Evolutionary conservation across 441 rosid species (phyloP).

Genomic region (Cnidoscolus chayamansa): DNA sequence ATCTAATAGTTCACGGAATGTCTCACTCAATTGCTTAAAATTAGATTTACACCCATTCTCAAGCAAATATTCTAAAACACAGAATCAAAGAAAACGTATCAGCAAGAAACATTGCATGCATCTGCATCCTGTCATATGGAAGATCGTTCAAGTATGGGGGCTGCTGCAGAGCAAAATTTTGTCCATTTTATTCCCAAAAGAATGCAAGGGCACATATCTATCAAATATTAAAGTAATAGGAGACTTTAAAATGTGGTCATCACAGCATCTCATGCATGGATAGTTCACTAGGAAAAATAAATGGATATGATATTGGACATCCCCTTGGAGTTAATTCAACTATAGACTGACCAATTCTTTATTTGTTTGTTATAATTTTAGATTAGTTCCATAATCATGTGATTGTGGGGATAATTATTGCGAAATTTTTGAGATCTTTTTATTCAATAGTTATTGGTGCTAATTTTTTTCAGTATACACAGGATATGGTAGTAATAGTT

Average conservation of each 20-base stretch:
- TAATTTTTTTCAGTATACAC: too few relatives aligned
- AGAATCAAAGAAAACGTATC: neutral
- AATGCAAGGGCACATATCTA: neutral
- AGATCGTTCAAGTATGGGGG: neutral
- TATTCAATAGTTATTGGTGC: too few relatives aligned
- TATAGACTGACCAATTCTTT: too few relatives aligned
- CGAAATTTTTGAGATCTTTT: too few relatives aligned
- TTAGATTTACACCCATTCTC: neutral
- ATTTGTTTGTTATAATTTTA: too few relatives aligned
- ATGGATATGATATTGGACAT: neutral
- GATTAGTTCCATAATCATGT: too few relatives aligned
- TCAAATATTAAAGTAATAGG: neutral
- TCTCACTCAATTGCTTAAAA: neutral
- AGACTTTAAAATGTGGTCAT: neutral
- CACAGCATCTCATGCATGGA: slow-evolving; percentile 1
- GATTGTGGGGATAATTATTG: too few relatives aligned
- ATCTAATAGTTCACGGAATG: neutral
- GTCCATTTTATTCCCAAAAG: neutral
- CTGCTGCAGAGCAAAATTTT: neutral
- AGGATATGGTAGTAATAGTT: too few relatives aligned
- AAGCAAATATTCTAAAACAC: neutral
- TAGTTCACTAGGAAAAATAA: slow-evolving; percentile 1
- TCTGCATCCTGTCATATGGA: neutral
- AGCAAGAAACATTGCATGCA: neutral
- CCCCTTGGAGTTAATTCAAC: neutral